A percentile compares a stretch with the other conserved stretches of the same genome.
Conservation (phyloP, 345 rosid genomes). For the Eutrema yunnanense region DNA sequence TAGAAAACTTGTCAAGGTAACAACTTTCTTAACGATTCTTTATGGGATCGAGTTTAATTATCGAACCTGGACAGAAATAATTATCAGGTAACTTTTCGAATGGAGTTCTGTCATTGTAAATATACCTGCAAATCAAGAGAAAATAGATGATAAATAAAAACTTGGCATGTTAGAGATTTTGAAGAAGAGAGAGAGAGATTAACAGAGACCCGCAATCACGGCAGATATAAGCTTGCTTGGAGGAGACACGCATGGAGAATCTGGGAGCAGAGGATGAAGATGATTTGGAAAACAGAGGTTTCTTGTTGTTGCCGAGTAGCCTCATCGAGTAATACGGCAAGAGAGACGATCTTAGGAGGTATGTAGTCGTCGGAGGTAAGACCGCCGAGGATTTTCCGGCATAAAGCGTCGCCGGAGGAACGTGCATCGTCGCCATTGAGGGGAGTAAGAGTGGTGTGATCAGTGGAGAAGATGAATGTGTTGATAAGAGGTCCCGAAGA, state of each 20-base stretch:
- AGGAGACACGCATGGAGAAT: conserved; percentile 72
- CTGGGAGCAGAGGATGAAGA: conserved; percentile 40
- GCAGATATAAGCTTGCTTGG: conserved; percentile 85
- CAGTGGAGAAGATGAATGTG: conserved; percentile 8
- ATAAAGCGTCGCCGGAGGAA: conserved; percentile 12
- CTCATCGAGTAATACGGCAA: conserved; percentile 41
- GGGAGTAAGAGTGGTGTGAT: neutral
- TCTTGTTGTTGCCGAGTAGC: conserved; percentile 22
- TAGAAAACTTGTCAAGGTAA: neutral
- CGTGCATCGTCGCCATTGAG: conserved; percentile 42
- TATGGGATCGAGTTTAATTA: neutral
- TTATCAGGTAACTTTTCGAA: conserved; percentile 73
- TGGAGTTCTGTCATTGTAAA: conserved; percentile 84
- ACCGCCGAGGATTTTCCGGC: conserved; percentile 21
- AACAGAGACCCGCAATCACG: conserved; percentile 80
- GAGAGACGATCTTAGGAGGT: conserved; percentile 50
- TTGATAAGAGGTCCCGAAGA: conserved; percentile 7
- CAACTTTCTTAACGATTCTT: neutral
- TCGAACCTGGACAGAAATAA: conserved; percentile 75
- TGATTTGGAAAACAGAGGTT: neutral
- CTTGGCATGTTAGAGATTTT: neutral
- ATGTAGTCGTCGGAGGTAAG: conserved; percentile 28
- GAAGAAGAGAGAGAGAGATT: neutral
- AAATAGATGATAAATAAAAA: neutral
- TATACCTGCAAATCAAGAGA: conserved; percentile 46